These are phyloP conservation scores for Ceratobasidium sp. DNA, from an alignment of 1,284 basidiomycete species.

Conservation along the genomic window DNA sequence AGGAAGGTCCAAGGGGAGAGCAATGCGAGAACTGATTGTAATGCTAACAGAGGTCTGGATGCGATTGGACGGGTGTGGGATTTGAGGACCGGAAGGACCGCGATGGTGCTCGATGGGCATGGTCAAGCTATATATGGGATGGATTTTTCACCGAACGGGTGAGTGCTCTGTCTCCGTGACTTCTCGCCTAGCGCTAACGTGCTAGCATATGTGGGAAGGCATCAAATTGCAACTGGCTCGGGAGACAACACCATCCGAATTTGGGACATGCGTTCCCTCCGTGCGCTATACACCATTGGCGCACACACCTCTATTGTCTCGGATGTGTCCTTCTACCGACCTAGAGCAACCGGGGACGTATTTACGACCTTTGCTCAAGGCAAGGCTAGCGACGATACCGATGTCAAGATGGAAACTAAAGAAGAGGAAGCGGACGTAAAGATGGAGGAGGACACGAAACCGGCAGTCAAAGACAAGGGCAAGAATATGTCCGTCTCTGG, in stretches of 20 bases:
- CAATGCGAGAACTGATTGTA: constrained; percentile 35
- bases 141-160: constrained; percentile 96
- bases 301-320: constrained; percentile 95
- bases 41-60: constrained; percentile 80
- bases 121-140: constrained; percentile 93
- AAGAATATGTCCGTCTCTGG: constrained; percentile 76
- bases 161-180: constrained; percentile 51
- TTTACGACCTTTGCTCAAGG: constrained; percentile 53
- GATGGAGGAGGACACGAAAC: constrained; percentile 53
- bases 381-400: constrained; percentile 53
- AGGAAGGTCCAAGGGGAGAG: not conserved
- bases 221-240: constrained; percentile 95
- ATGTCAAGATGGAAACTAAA: constrained; percentile 43
- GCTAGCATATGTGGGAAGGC: no score
- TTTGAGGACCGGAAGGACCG: constrained; percentile 90
- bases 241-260: constrained; percentile 98
- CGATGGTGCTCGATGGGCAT: constrained; percentile 98
- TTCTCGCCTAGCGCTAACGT: no score
- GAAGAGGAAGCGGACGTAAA: constrained; percentile 39
- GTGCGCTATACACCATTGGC: constrained; percentile 94
- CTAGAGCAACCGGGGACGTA: constrained; percentile 41
- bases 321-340: constrained; percentile 92
- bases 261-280: constrained; percentile 96
- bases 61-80: constrained; percentile 99
- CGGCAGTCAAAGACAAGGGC: constrained; percentile 46